Percentiles rank a stretch among this genome's conserved stretches.
Evolutionary conservation across 192 early-diverging fungal genomes (phyloP).

Genomic region (Piromyces sp.): DNA sequence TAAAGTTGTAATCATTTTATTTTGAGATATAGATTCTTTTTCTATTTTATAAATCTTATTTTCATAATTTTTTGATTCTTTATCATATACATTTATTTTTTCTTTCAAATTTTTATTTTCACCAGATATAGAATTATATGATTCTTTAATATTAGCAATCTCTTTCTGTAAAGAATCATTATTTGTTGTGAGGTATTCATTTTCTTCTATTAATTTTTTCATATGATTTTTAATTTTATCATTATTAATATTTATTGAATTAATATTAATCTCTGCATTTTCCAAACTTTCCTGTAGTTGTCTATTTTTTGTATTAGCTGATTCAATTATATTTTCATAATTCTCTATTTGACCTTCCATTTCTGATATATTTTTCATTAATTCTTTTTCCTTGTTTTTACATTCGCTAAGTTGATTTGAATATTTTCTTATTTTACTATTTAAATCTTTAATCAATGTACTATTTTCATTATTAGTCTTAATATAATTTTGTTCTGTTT

Average conservation of each 20-base stretch:
- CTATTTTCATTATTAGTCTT: background rate
- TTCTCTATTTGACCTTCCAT: background rate
- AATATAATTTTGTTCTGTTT: background rate
- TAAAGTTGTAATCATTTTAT: background rate
- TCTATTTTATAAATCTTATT: background rate
- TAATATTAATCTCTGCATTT: background rate
- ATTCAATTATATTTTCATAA: background rate
- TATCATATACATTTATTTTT: background rate
- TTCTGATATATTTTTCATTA: background rate
- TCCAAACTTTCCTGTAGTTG: background rate
- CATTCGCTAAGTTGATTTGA: background rate
- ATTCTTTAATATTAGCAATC: background rate
- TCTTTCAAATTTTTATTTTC: background rate
- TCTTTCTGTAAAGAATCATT: background rate
- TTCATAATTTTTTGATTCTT: background rate
- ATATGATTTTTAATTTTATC: background rate
- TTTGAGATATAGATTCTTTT: background rate
- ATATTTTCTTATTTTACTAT: background rate
- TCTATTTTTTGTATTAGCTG: background rate
- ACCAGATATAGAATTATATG: background rate
- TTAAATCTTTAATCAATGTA: background rate
- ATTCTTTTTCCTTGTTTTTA: background rate
- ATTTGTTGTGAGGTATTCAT: background rate
- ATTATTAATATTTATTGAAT: background rate
- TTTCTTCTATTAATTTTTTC: background rate